Base-by-base conservation (phyloP, 129 eudicot genomes). In the Tanacetum coccineum region DNA sequence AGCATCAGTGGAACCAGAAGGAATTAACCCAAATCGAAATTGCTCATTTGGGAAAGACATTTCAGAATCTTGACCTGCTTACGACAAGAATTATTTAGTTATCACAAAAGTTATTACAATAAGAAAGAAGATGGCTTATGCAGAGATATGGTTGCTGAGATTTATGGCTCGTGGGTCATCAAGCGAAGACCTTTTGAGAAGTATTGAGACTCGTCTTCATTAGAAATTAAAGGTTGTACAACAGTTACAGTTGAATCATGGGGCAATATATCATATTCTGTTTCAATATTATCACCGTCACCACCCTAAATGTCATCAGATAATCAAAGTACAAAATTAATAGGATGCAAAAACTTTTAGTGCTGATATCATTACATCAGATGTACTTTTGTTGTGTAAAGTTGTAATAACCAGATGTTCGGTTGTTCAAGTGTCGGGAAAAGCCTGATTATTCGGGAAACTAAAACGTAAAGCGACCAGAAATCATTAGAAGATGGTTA, bases 1-100 rank as follows among this genome's bases (percentile, higher is more conserved):
- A 56, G 98, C 98, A 88, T 92, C 98, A 51, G 98, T 92, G 22
- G 98, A 92, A 66, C 98, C 98, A 49, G 96, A 91, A 69, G 98
- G 96, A 79, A 92, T 88, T 56, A 92, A 74, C 59, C 96, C 96
- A 72, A 92, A 82, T 75, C 98, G 84, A 55, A 92, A 92, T 59
- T 69, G 55, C 42, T 82, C 79, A 77, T 88, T 84, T 59, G 98
- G 98, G 59, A 92, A 73, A 40, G 80, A 65, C 78, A 83, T 80
- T 49, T 80, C 81, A 76, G 83, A 51, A 51, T 51, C 56, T 13
- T 51, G 56, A 19, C 6, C 56, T 14, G 56, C 19, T 51, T 45
- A 7, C 5, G 6, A 7, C 13, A 74, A 46, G 59, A 57, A 6
- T 25, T 10, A 62, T n/a, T n/a, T n/a, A n/a, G n/a, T n/a, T n/a